Base-by-base conservation (phyloP, 768 basidiomycete genomes). In the Boletus tomentosulus region DNA sequence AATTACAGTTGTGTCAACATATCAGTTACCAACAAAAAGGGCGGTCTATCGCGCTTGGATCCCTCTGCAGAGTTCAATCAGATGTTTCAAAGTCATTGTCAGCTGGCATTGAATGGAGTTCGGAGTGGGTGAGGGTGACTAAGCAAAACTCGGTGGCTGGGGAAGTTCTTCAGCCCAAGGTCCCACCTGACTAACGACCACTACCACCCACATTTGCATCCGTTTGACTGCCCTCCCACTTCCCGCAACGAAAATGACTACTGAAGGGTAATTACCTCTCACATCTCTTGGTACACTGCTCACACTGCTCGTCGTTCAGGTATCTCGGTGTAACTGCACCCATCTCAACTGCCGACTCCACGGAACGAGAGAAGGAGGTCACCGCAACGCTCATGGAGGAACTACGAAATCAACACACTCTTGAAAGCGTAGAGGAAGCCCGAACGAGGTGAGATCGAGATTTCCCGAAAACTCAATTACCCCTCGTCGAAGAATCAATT, bases 311-410 rank as follows among this genome's bases (percentile, higher is more conserved):
- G 35, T 51, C 49, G 58, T 37, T 25, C 68, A 91, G 89, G 63
- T 87, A 80, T 71, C 76, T 87, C 47, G 90, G 90, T 55, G 90
- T 93, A 27, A 93, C 90, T 13, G 86, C 86, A 37, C 93, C 92
- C 50, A 94, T 96, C 63, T 86, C 90, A 44, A 82, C 80, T 24
- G 73, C 69, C 31, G 86, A 88, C 60, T 93, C 91, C 19, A 89
- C 71, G 47, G 79, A 83, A 55, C 79, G 85, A 62, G 91, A 93
- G 73, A 87, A 85, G 69, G 87, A 89, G 69, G 88, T 93, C 22
- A 92, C 90, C 0, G 65, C 76, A 16, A 87, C 89, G 6, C 76
- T 99, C 49, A 91, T 98, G 88, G 86, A 92, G 53, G 96, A 99
- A 70, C 79, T 99, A 31, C 80, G 84, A 64, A 75, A 81, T 44